Evolutionary conservation across 139 green algal genomes (phyloP), one percentile per base, ranked within the genome.

Genomic region (Micractinium sp.): DNA sequence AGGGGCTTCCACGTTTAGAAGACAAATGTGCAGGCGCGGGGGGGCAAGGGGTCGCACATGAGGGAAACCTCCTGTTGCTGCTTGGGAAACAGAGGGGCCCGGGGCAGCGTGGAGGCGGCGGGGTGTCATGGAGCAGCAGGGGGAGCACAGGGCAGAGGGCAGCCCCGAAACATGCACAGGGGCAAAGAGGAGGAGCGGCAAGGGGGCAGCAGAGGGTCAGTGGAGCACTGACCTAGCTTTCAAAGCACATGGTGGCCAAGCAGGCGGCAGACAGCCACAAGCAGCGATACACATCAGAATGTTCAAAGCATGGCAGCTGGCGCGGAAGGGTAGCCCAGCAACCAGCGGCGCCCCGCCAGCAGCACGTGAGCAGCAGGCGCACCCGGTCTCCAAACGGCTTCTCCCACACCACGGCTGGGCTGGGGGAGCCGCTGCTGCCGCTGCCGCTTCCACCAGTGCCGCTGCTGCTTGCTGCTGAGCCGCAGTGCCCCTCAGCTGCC

Each of bases 341-440:
- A 3, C 36, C 74, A 56, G 47, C 47, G 47, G 5, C 47, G 9
- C 4, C n/a, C 47, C 5, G 16, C 31, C 71, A 77, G 7, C 27
- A 69, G 78, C 39, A 38, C 0, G 39, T 0, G 3, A 4, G 41
- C 80, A 85, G 47, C 80, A 74, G 27, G 33, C 56, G 56, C 67
- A 96, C 41, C 80, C 81, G 60, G 38, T 73, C 81, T 38, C 31
- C 71, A 56, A 73, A 81, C 16, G 61, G 60, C 67, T 90, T 63
- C 33, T 87, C 56, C 53, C 66, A 73, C 3, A 56, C 39, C 33
- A 90, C 85, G 0, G 93, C 93, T 2, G 35, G 84, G 39, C 82
- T 73, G 56, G 31, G 3, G 12, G 20, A 14, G 53, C 81, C 53
- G 61, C 7, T 73, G 81, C 60, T 39, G 35, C 22, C 36, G 0